Evolutionary conservation across 2,329 filamentous ascomycete genomes (phyloP), one percentile per base, ranked within the genome.

Genomic region (Stagonosporopsis cucurbitacearum): DNA sequence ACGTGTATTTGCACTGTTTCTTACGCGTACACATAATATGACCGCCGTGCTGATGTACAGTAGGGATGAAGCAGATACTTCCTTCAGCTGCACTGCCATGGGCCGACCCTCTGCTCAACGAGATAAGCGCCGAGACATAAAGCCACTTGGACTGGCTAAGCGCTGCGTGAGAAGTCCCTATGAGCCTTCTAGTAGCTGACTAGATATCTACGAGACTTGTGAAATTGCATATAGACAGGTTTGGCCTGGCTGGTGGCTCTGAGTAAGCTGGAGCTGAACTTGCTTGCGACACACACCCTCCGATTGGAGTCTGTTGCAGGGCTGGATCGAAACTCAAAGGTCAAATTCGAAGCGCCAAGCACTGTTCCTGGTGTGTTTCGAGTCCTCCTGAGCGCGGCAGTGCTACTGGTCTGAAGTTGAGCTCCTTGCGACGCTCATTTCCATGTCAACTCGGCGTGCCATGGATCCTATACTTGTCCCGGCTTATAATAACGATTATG

Each of bases 181-280:
- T 12, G 13, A 2, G 30, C 8, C 5, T 15, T 32, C 30, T 15
- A 23, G 7, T 12, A 11, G 28, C 9, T 17, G 25, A 43, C 8
- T 3, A 15, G 8, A 6, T 11, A n/a, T 15, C 3, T 20, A 15
- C 22, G 17, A 6, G 17, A 25, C 19, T 2, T 9, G 26, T 30
- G 1, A 46, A 48, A 17, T 25, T 51, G 8, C 60, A 61, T 11
- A 60, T 50, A 6, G 58, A 64, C 30, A 54, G 60, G 55, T 20
- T 54, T 2, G 55, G 52, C 23, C 4, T 35, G 3, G 9, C 28
- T 4, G 49, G 44, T n/a, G 57, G 54, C 1, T 37, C 50, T 36
- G 46, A 57, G 32, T 48, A 55, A 45, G 61, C 60, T 9, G 59
- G 53, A 2, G 58, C 54, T 26, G 58, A 65, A 37, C 57, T 64